phyloP scores from a whole-genome alignment of 2,329 filamentous ascomycete genomes.

The Colletotrichum chrysophilum region DNA sequence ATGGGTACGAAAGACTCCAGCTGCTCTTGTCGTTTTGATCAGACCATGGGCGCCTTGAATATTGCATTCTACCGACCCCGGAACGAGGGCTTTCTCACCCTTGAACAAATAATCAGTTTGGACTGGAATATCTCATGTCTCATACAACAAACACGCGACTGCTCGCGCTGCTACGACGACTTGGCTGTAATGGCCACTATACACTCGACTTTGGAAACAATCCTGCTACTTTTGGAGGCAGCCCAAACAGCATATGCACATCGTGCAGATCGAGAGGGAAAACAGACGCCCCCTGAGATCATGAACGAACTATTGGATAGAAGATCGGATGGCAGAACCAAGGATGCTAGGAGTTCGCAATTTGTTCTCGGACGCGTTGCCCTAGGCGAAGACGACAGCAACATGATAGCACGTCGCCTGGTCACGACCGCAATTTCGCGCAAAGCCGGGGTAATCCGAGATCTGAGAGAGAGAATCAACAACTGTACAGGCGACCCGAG shows the following conservation, averaged over 20 bases:
- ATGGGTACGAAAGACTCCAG: not conserved
- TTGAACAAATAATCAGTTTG: not conserved
- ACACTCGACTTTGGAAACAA: not conserved
- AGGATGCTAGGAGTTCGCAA: not conserved
- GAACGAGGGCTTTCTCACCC: not conserved
- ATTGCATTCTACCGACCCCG: not conserved
- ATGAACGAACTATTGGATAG: not conserved
- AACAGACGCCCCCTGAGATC: not conserved
- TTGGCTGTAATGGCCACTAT: not conserved
- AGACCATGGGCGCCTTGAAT: not conserved
- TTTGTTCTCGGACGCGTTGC: not conserved
- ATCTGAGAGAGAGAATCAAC: not conserved
- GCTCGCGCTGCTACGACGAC: not conserved
- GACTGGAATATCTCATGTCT: not conserved
- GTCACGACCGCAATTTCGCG: not conserved
- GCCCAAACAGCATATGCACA: not conserved
- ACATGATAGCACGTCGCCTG: not conserved
- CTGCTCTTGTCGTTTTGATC: not conserved
- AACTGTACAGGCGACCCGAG: not conserved
- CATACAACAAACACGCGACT: not conserved
- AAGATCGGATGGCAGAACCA: not conserved
- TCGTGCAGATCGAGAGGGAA: not conserved
- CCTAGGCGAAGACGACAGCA: not conserved
- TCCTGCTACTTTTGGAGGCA: not conserved
- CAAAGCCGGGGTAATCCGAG: not conserved